Evolutionary conservation across 345 rosid genomes (phyloP).

Genomic region (Capsella bursapastoris): DNA sequence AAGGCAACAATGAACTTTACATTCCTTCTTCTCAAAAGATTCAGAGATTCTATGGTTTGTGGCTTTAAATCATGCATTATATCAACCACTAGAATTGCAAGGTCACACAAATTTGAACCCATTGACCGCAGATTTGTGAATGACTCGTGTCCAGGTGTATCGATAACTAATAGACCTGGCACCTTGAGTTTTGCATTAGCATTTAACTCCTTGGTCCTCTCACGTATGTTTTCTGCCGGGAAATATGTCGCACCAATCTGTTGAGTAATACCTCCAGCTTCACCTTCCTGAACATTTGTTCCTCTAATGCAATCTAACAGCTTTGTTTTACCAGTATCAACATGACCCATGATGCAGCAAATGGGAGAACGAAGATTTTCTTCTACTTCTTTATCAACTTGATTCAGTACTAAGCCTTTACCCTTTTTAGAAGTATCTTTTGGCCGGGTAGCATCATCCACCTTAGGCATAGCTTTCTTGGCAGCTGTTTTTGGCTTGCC

Average conservation of each 20-base stretch:
- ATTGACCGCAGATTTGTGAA: constrained; percentile 86
- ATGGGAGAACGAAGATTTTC: constrained; percentile 88
- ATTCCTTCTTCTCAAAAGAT: constrained; percentile 76
- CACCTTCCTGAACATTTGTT: constrained; percentile 98
- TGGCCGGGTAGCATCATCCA: constrained; percentile 22
- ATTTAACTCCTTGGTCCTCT: constrained; percentile 90
- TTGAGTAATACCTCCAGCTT: constrained; percentile 98
- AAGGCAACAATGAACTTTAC: constrained; percentile 90
- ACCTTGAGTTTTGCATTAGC: constrained; percentile 89
- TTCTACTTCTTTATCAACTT: constrained; percentile 49
- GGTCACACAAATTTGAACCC: constrained; percentile 92
- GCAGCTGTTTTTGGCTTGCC: constrained; percentile 34
- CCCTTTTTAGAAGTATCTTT: constrained; percentile 51
- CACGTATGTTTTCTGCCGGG: constrained; percentile 90
- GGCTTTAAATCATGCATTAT: constrained; percentile 92
- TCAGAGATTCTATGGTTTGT: constrained; percentile 88
- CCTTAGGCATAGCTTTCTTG: constrained; percentile 46
- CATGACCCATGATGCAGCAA: constrained; percentile 98
- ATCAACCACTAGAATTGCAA: constrained; percentile 95
- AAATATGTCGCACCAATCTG: constrained; percentile 97
- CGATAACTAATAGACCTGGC: constrained; percentile 94
- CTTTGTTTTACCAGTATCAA: constrained; percentile 95
- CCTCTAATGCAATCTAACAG: constrained; percentile 93
- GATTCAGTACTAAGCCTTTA: constrained; percentile 44
- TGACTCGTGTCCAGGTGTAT: constrained; percentile 98